Evolutionary conservation across 2,329 filamentous ascomycete genomes (phyloP), one percentile per base, ranked within the genome.

Genomic region (Exserohilum rostratum): DNA sequence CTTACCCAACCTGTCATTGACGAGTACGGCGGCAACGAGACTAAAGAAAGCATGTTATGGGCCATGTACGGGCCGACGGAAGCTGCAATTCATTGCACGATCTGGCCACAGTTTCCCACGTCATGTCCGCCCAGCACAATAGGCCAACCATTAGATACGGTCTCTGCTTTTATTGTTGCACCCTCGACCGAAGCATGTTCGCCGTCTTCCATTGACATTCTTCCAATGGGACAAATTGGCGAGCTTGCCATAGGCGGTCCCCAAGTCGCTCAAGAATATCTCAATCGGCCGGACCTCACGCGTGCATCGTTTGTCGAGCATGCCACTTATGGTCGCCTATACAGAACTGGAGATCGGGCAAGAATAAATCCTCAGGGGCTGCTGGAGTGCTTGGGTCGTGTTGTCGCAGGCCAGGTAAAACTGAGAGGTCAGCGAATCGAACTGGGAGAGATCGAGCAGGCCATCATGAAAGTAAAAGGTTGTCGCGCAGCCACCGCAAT

Each of bases 51-150:
- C 62, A 87, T 96, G 38, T 80, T 97, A 0, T 93, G 91, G 83
- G 93, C 88, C 30, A 96, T 96, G 91, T 97, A 97, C 69, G 93
- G 93, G 0, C 93, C 93, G 1, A 97, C 93, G 0, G 93, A 97
- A 76, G 91, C 91, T 6, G 87, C 92, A 0, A 96, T 97, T 53
- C 93, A 97, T 71, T 97, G 91, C 70, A 96, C 91, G 0, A 75
- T 95, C 4, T 87, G 91, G 60, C 79, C 87, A 0, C 77, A 80
- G 0, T 87, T 96, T 64, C 69, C 77, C 5, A 78, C 80, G 4
- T 72, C 75, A 17, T 84, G 83, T 6, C 80, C 84, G 2, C 84
- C 87, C 5, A 83, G 85, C 3, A 89, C 86, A 44, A 95, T 96
- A 60, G 93, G 93, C 0, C 72, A 85, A 6, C 91, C 92, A 0